phyloP scores from a whole-genome alignment of 2,329 filamentous ascomycete genomes.

The Escovopsis sp. region DNA sequence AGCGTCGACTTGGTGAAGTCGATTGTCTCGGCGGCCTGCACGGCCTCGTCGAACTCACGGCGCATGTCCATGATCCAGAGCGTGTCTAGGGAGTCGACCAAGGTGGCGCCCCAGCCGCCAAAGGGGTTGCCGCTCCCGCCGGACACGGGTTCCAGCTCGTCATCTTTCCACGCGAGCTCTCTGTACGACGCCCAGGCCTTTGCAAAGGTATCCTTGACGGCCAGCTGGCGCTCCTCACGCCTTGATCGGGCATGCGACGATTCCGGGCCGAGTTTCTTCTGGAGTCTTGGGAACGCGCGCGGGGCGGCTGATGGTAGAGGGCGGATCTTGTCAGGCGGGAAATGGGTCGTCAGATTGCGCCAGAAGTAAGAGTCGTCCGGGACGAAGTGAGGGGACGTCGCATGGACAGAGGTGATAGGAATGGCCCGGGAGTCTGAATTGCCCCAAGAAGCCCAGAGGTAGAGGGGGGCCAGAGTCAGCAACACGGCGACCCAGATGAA shows the following conservation, averaged over 20 bases:
- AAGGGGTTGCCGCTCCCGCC: slow-evolving; percentile 32
- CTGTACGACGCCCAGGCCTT: slow-evolving; percentile 37
- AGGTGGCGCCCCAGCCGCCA: slow-evolving; percentile 41
- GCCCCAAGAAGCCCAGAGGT: slow-evolving; percentile 1
- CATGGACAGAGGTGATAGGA: background rate
- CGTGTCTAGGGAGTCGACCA: slow-evolving; percentile 46
- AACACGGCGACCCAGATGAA: slow-evolving; percentile 4
- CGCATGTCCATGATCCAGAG: slow-evolving; percentile 47
- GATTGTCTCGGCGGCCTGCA: slow-evolving; percentile 30
- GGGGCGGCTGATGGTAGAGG: slow-evolving; percentile 17
- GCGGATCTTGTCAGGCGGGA: slow-evolving; percentile 14
- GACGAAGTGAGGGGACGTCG: slow-evolving; percentile 8
- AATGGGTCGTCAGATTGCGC: slow-evolving; percentile 13
- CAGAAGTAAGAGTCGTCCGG: slow-evolving; percentile 15
- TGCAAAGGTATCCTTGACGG: slow-evolving; percentile 28
- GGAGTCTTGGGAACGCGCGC: slow-evolving; percentile 18
- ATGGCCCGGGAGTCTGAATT: background rate
- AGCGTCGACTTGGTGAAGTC: slow-evolving; percentile 32
- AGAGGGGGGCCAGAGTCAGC: slow-evolving; percentile 1
- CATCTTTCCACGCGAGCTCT: slow-evolving; percentile 34
- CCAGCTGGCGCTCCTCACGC: slow-evolving; percentile 15
- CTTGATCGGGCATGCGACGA: slow-evolving; percentile 1
- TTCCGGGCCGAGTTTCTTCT: slow-evolving; percentile 16
- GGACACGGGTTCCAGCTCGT: slow-evolving; percentile 35
- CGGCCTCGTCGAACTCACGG: slow-evolving; percentile 40